These are phyloP conservation scores for Rhodotorula sp. DNA, from an alignment of 1,284 basidiomycete genomes.

Conservation along the genomic window DNA sequence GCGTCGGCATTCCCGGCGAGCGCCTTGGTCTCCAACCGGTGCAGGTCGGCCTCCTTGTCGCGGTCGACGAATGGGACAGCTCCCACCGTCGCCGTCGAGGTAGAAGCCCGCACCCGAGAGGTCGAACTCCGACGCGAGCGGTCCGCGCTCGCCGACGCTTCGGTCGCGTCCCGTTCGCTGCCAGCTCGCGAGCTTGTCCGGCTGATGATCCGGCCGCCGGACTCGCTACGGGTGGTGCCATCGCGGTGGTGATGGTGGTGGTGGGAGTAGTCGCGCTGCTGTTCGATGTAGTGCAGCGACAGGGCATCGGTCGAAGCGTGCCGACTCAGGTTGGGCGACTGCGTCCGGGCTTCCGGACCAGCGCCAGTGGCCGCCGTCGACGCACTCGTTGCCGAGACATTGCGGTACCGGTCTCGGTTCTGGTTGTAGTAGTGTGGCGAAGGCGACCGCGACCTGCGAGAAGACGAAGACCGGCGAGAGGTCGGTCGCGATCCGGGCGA, in stretches of 20 bases:
- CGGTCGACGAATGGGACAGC: constrained; percentile 7
- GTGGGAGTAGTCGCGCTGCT: neutral
- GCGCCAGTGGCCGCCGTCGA: neutral
- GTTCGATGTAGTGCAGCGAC: constrained; percentile 35
- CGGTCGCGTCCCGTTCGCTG: constrained; percentile 12
- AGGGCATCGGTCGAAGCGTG: constrained; percentile 35
- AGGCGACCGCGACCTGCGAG: constrained; percentile 20
- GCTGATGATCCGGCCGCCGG: neutral
- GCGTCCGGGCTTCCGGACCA: neutral
- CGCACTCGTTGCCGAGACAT: neutral
- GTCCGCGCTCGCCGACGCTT: neutral
- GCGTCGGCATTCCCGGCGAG: constrained; percentile 23
- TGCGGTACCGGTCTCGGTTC: neutral
- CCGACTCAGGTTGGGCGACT: constrained; percentile 32
- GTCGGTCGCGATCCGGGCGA: constrained; percentile 18
- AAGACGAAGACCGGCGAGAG: constrained; percentile 22
- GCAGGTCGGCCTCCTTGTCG: constrained; percentile 34
- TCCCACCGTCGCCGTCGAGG: neutral
- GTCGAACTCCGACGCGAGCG: neutral
- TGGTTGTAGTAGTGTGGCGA: constrained; percentile 11
- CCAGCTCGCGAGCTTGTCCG: constrained; percentile 21
- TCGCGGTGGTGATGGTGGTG: neutral
- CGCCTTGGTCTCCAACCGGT: constrained; percentile 24
- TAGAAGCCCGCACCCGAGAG: neutral
- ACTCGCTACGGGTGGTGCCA: neutral